Base-by-base conservation (phyloP, 2,329 filamentous ascomycete genomes). In the Sporothrix luriei region DNA sequence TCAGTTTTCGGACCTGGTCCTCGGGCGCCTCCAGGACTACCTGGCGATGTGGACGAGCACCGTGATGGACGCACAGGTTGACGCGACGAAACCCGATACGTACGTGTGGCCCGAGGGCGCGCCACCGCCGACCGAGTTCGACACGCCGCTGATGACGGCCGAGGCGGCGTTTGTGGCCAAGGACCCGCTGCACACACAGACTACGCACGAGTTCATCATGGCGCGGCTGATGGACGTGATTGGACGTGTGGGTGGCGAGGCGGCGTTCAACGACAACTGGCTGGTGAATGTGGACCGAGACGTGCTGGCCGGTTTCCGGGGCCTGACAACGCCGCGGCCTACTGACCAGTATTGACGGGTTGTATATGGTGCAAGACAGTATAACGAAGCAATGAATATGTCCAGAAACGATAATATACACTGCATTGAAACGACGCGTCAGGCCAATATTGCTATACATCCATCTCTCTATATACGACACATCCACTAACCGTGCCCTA, bases 1-100 rank as follows among this genome's bases (percentile, higher is more conserved):
- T 0, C 83, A 84, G 0, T 79, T 86, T 76, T 85, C 85, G 71
- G 82, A 85, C 0, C 84, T 90, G 68, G 83, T 87, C 2, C 79
- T 93, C 4, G 76, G 78, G 1, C 84, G 83, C 49, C 81, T 95
- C 69, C 92, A 95, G 77, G 90, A 90, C 75, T 88, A 91, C 75
- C 88, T 95, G 75, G 84, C 84, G 1, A 85, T 93, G 80, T 95
- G 92, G 92, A 91, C 89, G 1, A 87, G 85, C 72, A 85, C 92
- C 1, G 81, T 94, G 40, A 80, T 80, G 1, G 89, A 93, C 74
- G 79, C 94, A 65, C 82, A 89, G 67, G 87, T 87, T 29, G 82
- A 83, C 52, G 82, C 83, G 33, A 82, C 84, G 61, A 82, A 79
- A 1, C 78, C 78, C 1, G 87, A 89, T 75, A 82, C 79, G 68